Evolutionary conservation across 1,284 basidiomycete genomes (phyloP), one percentile per base, ranked within the genome.

Genomic region (Gomphus bonarii): DNA sequence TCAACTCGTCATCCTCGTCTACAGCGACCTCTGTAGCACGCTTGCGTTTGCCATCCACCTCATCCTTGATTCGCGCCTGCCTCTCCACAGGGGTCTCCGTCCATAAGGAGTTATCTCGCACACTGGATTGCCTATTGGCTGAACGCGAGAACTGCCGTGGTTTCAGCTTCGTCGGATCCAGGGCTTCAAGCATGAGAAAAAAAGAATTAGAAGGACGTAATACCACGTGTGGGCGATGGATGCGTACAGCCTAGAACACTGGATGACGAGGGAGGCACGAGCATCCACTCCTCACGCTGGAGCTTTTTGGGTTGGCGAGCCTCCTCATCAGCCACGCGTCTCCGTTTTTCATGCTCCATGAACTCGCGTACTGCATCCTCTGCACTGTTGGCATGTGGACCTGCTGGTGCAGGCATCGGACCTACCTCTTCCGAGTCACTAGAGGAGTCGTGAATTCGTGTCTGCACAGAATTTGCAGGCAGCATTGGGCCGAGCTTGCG

Each of bases 211-310:
- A 40, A 14, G 36, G 40, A 18, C 28, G 25, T 33, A 12, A 50
- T 12, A 59, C 49, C 48, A 20, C 58, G 44, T 50, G 33, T 50
- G 22, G 50, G 18, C 58, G 43, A 50, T 31, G 2, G 20, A 36
- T 25, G 79, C 87, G 63, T 64, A 91, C 89, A 84, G 50, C 79
- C 77, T 12, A 91, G 73, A 14, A 94, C 69, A 60, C 88, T 85
- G 2, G 87, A 84, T 0, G 82, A 79, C 11, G 85, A 81, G 0
- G 94, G 93, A 1, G 93, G 93, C 0, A 88, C 85, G 40, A 95
- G 76, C 94, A 97, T 97, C 93, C 93, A 97, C 67, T 94, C 91
- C 35, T 95, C 91, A 55, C 94, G 80, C 67, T 91, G 75, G 31
- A 81, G 73, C 46, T 79, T 79, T 68, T 91, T 88, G 6, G 86